phyloP scores from a whole-genome alignment of 148 eudicot species.

The Tetragonia tetragonoides region DNA sequence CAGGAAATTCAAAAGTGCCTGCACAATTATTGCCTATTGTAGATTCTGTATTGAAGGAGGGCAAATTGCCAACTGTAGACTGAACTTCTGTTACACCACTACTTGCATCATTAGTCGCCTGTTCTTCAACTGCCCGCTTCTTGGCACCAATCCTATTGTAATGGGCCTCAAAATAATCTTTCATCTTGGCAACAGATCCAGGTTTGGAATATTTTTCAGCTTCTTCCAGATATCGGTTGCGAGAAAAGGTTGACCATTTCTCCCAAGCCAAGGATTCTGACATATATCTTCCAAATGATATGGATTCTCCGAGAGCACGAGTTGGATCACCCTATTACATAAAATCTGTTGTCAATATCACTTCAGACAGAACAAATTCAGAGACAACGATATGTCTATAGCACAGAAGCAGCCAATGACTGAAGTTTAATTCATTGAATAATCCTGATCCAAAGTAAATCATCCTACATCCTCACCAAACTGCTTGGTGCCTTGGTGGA shows the following conservation, averaged over 20 bases:
- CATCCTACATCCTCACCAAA: slow-evolving; percentile 1
- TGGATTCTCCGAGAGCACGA: slow-evolving; percentile 60
- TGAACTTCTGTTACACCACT: slow-evolving; percentile 16
- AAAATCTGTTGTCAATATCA: slow-evolving; percentile 10
- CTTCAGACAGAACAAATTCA: background rate
- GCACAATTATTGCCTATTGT: background rate
- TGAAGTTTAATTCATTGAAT: background rate
- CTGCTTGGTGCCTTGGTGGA: background rate
- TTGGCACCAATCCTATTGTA: slow-evolving; percentile 67
- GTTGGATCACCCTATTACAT: slow-evolving; percentile 52
- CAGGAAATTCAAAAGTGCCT: slow-evolving; percentile 18
- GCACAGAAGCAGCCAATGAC: background rate
- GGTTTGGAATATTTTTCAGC: slow-evolving; percentile 73
- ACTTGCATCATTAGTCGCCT: slow-evolving; percentile 31
- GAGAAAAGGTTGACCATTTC: slow-evolving; percentile 67
- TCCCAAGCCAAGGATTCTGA: slow-evolving; percentile 80
- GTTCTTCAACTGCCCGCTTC: slow-evolving; percentile 62
- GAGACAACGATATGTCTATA: background rate
- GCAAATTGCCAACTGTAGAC: background rate
- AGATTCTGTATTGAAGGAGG: slow-evolving; percentile 15
- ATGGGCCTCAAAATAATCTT: slow-evolving; percentile 85
- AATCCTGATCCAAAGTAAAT: background rate
- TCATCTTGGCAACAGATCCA: slow-evolving; percentile 86
- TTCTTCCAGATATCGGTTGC: slow-evolving; percentile 78
- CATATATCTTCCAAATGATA: slow-evolving; percentile 78